Evolutionary conservation across 805 yeast species (phyloP).

Genomic region (Pichia nakasei): DNA sequence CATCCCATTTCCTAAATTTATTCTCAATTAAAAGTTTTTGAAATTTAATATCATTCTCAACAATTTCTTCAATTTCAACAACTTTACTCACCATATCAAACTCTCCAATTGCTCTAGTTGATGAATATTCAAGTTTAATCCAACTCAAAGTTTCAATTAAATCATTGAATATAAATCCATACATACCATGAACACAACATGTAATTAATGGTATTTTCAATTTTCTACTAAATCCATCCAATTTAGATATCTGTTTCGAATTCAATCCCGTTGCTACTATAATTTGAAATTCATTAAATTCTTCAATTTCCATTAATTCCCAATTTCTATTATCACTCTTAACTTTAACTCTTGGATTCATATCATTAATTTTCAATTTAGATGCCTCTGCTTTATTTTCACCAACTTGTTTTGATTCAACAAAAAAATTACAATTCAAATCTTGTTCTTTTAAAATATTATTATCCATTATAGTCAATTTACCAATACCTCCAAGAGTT

Average conservation of each 20-base stretch:
- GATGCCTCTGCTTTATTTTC: slow-evolving; percentile 46
- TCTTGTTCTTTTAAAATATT: slow-evolving; percentile 47
- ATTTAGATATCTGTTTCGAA: slow-evolving; percentile 29
- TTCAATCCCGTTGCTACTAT: slow-evolving; percentile 66
- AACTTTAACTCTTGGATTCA: slow-evolving; percentile 73
- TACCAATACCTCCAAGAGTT: slow-evolving; percentile 81
- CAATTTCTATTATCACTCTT: slow-evolving; percentile 9
- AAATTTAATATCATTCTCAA: slow-evolving; percentile 26
- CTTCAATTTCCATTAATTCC: slow-evolving; percentile 14
- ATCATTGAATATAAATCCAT: slow-evolving; percentile 76
- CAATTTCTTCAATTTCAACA: slow-evolving; percentile 26
- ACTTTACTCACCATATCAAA: slow-evolving; percentile 36
- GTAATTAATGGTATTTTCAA: slow-evolving; percentile 58
- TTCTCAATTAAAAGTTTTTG: slow-evolving; percentile 33
- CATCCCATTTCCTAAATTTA: slow-evolving; percentile 29
- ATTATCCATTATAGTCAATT: slow-evolving; percentile 60
- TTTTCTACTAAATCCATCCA: slow-evolving; percentile 52
- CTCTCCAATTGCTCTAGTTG: slow-evolving; percentile 44
- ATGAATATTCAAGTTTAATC: slow-evolving; percentile 43
- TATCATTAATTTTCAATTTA: slow-evolving; percentile 47
- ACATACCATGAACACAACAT: slow-evolving; percentile 67
- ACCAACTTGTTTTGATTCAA: slow-evolving; percentile 51
- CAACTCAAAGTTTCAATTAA: slow-evolving; percentile 53
- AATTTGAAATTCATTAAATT: slow-evolving; percentile 49
- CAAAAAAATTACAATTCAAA: slow-evolving; percentile 66